Base-by-base conservation (phyloP, 345 rosid genomes). In the Clarkia xantiana region DNA sequence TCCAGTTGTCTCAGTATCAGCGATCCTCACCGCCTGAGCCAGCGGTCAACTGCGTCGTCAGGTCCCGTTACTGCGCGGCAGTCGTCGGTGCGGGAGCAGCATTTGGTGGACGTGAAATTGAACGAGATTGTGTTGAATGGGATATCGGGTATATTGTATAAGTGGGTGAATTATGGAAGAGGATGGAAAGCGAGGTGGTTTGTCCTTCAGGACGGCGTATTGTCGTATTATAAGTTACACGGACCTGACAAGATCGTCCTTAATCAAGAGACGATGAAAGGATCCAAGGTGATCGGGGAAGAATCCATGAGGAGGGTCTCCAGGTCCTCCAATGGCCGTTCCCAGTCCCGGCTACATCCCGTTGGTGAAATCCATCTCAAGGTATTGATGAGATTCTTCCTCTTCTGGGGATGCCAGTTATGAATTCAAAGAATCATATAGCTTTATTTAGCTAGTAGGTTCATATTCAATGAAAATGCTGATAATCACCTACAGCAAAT, bases 121-220 rank as follows among this genome's bases (percentile, higher is more conserved):
- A 73, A 63, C 48, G 70, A 63, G 44, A 58, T 62, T 14, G 71
- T 74, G 13, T 73, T 75, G 61, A 70, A 58, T 41, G 80, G 83
- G 48, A 71, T 77, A 18, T 62, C 83, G 9, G 83, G 83, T 13
- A 58, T 77, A 25, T 51, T 77, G 36, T 58, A 67, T 36, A 77
- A 77, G 63, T 77, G 83, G 83, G 83, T 77, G 56, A 77, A 77
- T 56, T 77, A 77, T 54, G 83, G 83, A 11, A 71, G 62, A 56
- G 83, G 83, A 1, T 77, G 83, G 83, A 51, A 80, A 47, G 80
- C 80, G 10, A 42, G 95, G 36, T 86, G 95, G 95, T 80, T 86
- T 25, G 84, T 71, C 14, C 67, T 86, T 39, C 79, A 77, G 10
- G 93, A 86, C 52, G 95, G 95, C 1, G 93, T 86, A 9, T 58